These are phyloP conservation scores for Lagerstroemia speciosa DNA, from an alignment of 345 rosid species.

Conservation along the genomic window DNA sequence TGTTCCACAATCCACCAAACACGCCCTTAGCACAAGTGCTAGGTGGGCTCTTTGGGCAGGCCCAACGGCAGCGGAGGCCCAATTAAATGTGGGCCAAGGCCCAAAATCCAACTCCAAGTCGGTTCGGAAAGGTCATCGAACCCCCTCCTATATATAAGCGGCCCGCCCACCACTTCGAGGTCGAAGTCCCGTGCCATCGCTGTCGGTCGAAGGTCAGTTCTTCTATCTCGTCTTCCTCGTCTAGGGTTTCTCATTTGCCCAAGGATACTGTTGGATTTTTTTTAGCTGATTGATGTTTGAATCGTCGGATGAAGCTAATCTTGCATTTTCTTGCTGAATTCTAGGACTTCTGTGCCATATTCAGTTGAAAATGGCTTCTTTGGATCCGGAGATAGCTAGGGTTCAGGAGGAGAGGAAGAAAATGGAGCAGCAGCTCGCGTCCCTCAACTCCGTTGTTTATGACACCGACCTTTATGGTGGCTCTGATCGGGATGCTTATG, in stretches of 20 bases:
- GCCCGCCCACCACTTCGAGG: background rate
- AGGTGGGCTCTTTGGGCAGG: background rate
- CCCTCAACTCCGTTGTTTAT: conserved; percentile 57
- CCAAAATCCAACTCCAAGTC: background rate
- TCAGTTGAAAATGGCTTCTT: conserved; percentile 12
- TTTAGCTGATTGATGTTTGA: background rate
- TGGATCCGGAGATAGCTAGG: conserved; percentile 74
- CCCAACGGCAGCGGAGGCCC: background rate
- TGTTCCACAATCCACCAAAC: background rate
- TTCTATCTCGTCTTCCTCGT: background rate
- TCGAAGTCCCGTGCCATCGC: background rate
- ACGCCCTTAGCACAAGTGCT: background rate
- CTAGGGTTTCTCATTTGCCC: background rate
- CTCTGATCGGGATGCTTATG: conserved; percentile 53
- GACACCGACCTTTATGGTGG: conserved; percentile 81
- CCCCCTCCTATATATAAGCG: background rate
- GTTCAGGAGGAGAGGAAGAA: conserved; percentile 72
- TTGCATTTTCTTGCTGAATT: background rate
- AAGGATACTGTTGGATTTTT: background rate
- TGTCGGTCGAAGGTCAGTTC: background rate
- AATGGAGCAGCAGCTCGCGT: conserved; percentile 68
- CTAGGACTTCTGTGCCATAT: background rate
- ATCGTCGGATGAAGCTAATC: background rate
- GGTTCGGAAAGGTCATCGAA: background rate
- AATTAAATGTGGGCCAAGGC: background rate